Evolutionary conservation across 805 yeast genomes (phyloP), one percentile per base, ranked within the genome.

Genomic region (Myxozyma neglecta): DNA sequence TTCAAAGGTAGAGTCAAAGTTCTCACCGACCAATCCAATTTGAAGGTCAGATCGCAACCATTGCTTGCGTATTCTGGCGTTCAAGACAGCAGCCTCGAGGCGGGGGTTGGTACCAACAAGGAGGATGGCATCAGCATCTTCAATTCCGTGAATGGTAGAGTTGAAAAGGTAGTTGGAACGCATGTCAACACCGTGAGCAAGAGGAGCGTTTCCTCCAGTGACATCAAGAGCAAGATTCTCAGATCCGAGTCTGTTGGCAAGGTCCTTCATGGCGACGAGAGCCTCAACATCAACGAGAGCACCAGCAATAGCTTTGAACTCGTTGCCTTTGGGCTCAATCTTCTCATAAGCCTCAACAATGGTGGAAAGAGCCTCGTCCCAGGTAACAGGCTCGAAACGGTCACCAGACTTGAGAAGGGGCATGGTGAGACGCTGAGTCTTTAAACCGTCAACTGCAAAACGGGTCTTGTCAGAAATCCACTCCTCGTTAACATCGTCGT

Each of bases 401-500:
- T 84, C 84, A 69, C 89, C 91, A 64, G 79, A 80, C 77, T 85
- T 85, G 70, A 89, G 80, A 72, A 89, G 80, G 18, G 96, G 96
- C 56, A 85, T 84, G 37, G 96, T 89, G 69, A 89, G 81, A 71
- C 96, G 83, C 80, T 89, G 96, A 60, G 90, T 87, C 78, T 86
- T 87, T 72, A 90, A 82, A 44, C 94, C 96, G 73, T 89, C 96
- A 70, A 85, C 85, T 37, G 96, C 91, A 72, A 86, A 89, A 71
- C 96, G 83, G 14, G 96, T 81, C 78, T 90, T 89, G 78, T 89
- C 96, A 51, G 90, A 85, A 70, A 89, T 87, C 96, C 96, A 89
- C 77, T 90, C 96, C 76, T 90, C 94, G 74, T 89, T 89, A 70
- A 90, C 80, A 65, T 88, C 94, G 70, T 89, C 96, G 74, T 89